Evolutionary conservation across 2,329 filamentous ascomycete species (phyloP).

Genomic region (Colletotrichum paranaense): DNA sequence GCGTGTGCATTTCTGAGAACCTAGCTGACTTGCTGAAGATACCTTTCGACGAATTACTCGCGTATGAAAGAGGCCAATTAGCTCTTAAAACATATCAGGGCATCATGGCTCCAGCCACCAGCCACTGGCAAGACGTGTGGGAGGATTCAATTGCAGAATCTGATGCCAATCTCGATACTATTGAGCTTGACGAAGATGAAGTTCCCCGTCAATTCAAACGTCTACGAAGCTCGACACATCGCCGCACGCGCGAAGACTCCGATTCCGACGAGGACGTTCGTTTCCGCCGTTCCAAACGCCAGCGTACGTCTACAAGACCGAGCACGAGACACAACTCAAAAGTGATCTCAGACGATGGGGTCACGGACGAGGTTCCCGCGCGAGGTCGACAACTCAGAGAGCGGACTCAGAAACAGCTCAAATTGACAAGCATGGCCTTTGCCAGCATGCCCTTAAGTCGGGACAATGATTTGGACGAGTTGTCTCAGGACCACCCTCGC

Average conservation of each 20-base stretch:
- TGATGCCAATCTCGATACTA: background rate
- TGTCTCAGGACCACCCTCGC: constrained; percentile 42
- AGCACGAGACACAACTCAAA: constrained; percentile 5
- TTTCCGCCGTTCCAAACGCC: constrained; percentile 17
- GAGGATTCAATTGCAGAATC: constrained; percentile 16
- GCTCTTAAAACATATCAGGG: constrained; percentile 14
- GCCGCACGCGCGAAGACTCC: background rate
- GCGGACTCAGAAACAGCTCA: constrained; percentile 41
- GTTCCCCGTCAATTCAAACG: background rate
- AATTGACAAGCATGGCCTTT: constrained; percentile 40
- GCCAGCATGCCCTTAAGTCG: constrained; percentile 35
- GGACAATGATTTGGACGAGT: constrained; percentile 43
- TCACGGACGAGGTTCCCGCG: background rate
- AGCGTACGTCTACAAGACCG: constrained; percentile 8
- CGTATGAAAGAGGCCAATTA: constrained; percentile 15
- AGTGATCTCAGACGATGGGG: constrained; percentile 9
- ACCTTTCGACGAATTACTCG: constrained; percentile 17
- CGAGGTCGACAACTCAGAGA: constrained; percentile 26
- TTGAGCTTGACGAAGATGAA: constrained; percentile 22
- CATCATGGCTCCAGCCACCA: constrained; percentile 14
- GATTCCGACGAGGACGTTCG: constrained; percentile 23
- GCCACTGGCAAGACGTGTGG: constrained; percentile 13
- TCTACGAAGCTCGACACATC: constrained; percentile 3
- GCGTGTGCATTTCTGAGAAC: background rate
- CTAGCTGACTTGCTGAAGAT: constrained; percentile 12